Conservation (phyloP, 371 early-diverging fungal genomes). For the Parasitella parasitica region DNA sequence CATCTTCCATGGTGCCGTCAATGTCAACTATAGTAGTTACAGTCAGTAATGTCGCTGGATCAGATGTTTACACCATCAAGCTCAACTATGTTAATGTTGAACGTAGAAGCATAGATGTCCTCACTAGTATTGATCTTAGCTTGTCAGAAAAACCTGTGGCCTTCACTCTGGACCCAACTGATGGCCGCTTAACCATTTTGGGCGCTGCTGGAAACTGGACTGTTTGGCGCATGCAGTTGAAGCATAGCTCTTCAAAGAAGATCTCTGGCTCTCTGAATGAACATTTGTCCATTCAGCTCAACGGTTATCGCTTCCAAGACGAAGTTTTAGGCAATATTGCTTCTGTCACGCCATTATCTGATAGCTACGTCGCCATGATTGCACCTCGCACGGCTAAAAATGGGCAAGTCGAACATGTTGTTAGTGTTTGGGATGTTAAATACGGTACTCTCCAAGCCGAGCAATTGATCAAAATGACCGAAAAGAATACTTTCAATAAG, state of each 20-base stretch:
- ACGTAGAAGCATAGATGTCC: slow-evolving; percentile 41
- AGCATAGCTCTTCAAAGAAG: slow-evolving; percentile 38
- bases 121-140: slow-evolving; percentile 33
- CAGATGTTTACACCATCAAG: slow-evolving; percentile 26
- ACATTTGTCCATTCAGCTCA: slow-evolving; percentile 27
- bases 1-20: slow-evolving; percentile 50
- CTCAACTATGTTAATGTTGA: slow-evolving; percentile 55
- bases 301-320: slow-evolving; percentile 29
- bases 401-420: slow-evolving; percentile 49
- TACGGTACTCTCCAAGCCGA: slow-evolving; percentile 71
- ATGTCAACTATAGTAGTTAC: slow-evolving; percentile 50
- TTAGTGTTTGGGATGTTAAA: slow-evolving; percentile 72
- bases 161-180: slow-evolving; percentile 50
- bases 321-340: slow-evolving; percentile 28
- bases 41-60: slow-evolving; percentile 22
- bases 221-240: slow-evolving; percentile 35
- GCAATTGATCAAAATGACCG: slow-evolving; percentile 29
- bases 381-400: slow-evolving; percentile 42
- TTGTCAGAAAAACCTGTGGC: slow-evolving; percentile 37
- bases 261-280: slow-evolving; percentile 23
- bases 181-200: slow-evolving; percentile 50
- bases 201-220: slow-evolving; percentile 36
- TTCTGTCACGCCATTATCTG: slow-evolving; percentile 39
- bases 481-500: slow-evolving; percentile 20
- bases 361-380: slow-evolving; percentile 58